Evolutionary conservation across 1,284 basidiomycete genomes (phyloP).

Genomic region (Ustilago esculenta): DNA sequence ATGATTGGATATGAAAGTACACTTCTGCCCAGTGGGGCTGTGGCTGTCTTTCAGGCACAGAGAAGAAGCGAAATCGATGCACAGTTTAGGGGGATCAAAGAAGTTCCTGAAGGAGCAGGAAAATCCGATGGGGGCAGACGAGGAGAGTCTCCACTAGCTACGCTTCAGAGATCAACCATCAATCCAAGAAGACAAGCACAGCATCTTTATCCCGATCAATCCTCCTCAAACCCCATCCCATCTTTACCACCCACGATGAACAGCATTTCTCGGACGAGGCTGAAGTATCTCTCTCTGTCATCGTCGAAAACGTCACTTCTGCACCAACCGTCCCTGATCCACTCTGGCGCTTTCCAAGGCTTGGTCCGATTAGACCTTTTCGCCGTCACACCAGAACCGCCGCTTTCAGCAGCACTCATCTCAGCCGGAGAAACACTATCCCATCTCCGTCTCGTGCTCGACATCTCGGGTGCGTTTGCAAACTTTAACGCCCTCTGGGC

Average conservation of each 20-base stretch:
- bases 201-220: slow-evolving; percentile 22
- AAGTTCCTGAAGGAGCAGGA: neutral
- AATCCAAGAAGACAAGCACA: slow-evolving; percentile 1
- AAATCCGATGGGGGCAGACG: too few relatives aligned
- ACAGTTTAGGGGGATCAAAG: neutral
- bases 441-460: slow-evolving; percentile 22
- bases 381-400: slow-evolving; percentile 36
- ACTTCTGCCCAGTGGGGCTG: slow-evolving; percentile 22
- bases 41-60: slow-evolving; percentile 10
- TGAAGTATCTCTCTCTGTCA: slow-evolving; percentile 27
- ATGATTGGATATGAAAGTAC: slow-evolving; percentile 39
- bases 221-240: neutral
- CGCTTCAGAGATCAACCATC: slow-evolving; percentile 2
- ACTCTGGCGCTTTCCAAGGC: slow-evolving; percentile 9
- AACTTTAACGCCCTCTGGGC: slow-evolving; percentile 33
- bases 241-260: neutral
- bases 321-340: slow-evolving; percentile 17
- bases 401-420: slow-evolving; percentile 9
- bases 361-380: slow-evolving; percentile 37
- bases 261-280: slow-evolving; percentile 4
- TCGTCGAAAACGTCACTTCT: slow-evolving; percentile 36
- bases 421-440: slow-evolving; percentile 10
- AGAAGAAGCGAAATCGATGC: neutral
- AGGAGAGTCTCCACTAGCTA: slow-evolving; percentile 1
- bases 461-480: slow-evolving; percentile 36